These are phyloP conservation scores for Sordariomycetes sp. DNA, from an alignment of 2,329 filamentous ascomycete genomes.

Conservation along the genomic window DNA sequence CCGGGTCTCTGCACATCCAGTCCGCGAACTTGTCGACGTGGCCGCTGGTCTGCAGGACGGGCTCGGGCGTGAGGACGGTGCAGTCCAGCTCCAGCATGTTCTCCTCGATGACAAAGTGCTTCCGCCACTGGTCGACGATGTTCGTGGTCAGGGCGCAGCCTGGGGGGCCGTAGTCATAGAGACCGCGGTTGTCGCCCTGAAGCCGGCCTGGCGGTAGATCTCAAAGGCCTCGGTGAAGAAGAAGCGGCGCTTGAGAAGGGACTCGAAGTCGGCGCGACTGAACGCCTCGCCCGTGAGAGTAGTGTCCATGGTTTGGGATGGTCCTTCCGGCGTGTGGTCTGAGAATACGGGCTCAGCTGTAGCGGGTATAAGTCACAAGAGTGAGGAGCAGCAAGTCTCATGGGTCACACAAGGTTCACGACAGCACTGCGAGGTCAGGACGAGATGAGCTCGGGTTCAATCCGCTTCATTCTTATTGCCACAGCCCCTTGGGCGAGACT, in stretches of 20 bases:
- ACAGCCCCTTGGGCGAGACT: too few species aligned
- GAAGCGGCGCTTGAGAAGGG: constrained; percentile 74
- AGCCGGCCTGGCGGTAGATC: constrained; percentile 66
- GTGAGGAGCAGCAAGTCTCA: too few species aligned
- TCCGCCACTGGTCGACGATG: constrained; percentile 81
- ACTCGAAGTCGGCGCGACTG: constrained; percentile 72
- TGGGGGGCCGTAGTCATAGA: constrained; percentile 89
- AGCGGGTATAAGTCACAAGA: too few species aligned
- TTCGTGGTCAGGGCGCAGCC: constrained; percentile 80
- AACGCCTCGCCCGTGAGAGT: constrained; percentile 86
- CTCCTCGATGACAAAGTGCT: constrained; percentile 87
- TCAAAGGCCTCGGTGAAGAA: constrained; percentile 97
- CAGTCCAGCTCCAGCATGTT: constrained; percentile 95
- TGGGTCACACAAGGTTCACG: too few species aligned
- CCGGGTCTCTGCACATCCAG: constrained; percentile 98
- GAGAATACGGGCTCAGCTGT: too few species aligned
- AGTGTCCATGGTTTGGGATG: too few species aligned
- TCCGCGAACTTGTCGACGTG: constrained; percentile 98
- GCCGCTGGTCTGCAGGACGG: constrained; percentile 88
- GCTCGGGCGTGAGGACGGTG: constrained; percentile 84
- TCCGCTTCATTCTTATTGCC: too few species aligned
- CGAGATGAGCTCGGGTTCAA: too few species aligned
- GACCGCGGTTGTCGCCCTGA: constrained; percentile 54
- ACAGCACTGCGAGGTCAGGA: too few species aligned
- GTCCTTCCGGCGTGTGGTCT: too few species aligned